These are phyloP conservation scores for Microdochium trichocladiopsis DNA, from an alignment of 2,329 filamentous ascomycete species.

Conservation along the genomic window DNA sequence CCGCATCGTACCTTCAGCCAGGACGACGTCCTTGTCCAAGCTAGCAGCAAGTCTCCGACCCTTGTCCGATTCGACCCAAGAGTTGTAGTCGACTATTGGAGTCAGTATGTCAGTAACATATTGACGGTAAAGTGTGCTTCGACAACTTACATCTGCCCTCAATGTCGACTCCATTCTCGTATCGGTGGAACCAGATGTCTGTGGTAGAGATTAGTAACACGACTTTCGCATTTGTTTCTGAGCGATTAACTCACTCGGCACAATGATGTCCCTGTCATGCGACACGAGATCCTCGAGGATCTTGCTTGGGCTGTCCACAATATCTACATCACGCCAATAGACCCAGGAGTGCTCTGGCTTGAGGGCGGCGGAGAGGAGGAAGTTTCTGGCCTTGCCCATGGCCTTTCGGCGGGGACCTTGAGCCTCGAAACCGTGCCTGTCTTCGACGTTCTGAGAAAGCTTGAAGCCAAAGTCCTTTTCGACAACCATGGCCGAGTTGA, in stretches of 20 bases:
- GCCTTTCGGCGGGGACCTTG: slow-evolving; percentile 86
- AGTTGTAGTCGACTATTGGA: slow-evolving; percentile 86
- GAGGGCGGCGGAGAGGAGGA: slow-evolving; percentile 73
- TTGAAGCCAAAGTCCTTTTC: slow-evolving; percentile 83
- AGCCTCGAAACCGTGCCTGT: slow-evolving; percentile 78
- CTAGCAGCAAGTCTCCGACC: slow-evolving; percentile 65
- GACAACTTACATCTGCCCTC: slow-evolving; percentile 78
- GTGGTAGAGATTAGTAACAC: slow-evolving; percentile 7
- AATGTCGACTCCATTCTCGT: slow-evolving; percentile 73
- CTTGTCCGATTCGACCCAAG: slow-evolving; percentile 91
- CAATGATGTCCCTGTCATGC: slow-evolving; percentile 86
- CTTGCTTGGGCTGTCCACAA: slow-evolving; percentile 77
- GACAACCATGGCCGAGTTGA: slow-evolving; percentile 77
- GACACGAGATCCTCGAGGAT: slow-evolving; percentile 95
- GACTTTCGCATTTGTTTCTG: not conserved
- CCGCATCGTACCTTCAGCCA: slow-evolving; percentile 71
- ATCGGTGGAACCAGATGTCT: slow-evolving; percentile 98
- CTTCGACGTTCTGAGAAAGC: slow-evolving; percentile 71
- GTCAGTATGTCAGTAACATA: too few relatives aligned
- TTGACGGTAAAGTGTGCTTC: too few relatives aligned
- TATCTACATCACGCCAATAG: slow-evolving; percentile 97
- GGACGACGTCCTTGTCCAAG: slow-evolving; percentile 71
- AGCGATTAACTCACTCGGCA: slow-evolving; percentile 67
- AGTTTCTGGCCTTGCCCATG: slow-evolving; percentile 88
- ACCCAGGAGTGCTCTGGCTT: slow-evolving; percentile 97